Evolutionary conservation across 2,329 filamentous ascomycete genomes (phyloP), one percentile per base, ranked within the genome.

Genomic region (Plectosphaerella sp.): DNA sequence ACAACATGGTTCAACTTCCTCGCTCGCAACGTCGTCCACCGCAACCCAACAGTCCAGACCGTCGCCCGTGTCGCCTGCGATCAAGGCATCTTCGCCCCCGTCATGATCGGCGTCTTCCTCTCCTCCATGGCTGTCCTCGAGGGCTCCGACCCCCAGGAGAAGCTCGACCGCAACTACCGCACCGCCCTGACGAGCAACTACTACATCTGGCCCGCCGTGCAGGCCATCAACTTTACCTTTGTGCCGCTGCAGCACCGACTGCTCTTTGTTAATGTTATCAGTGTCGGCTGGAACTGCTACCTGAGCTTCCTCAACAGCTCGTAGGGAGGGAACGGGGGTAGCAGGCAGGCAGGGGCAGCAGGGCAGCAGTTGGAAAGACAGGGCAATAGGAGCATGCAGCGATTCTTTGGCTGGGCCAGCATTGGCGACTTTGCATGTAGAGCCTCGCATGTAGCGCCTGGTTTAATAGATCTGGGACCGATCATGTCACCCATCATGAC

Each of bases 1-100:
- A 91, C 91, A 10, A 89, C 83, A 49, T 97, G 92, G 92, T 96
- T 89, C 77, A 77, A 78, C 56, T 80, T 96, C 68, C 84, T 97
- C 52, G 84, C 89, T 62, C 80, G 80, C 54, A 79, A 83, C 58
- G 80, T 96, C 59, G 72, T 72, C 52, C 78, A 91, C 54, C 74
- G 78, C 43, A 82, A 81, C 63, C 79, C 78, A 59, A 87, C 86
- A 64, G 71, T 79, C 52, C 90, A 91, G 63, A 99, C 89, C 55
- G 69, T 86, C 49, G 87, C 90, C 24, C 88, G 91, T 59, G 91
- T 96, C 54, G 84, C 82, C 24, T 79, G 80, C 58, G 92, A 97
- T 73, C 92, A 97, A 74, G 73, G 83, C 45, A 60, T 94, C 48
- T 96, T 96, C 72, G 89, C 91, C 37, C 89, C 90, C n/a, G 78